Base-by-base conservation (phyloP, 345 rosid species). In the Hypericum androsaemum region DNA sequence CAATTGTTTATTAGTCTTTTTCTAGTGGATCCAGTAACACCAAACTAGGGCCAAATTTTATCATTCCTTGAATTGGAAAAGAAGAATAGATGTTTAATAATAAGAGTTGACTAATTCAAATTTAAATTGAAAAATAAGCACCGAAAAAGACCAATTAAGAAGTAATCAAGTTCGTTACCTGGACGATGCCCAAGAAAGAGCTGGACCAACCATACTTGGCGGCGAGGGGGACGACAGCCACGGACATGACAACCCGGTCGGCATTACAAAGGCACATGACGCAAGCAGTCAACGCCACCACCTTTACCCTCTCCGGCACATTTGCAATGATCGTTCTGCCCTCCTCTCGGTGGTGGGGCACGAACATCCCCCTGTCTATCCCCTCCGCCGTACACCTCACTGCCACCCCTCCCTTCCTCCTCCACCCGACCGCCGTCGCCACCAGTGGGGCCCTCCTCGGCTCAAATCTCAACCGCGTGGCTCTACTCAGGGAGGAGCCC, bases 181-280 rank as follows among this genome's bases (percentile, higher is more conserved):
- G 98, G 57, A 90, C 96, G 43, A 87, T 73, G 69, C 98, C 98
- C 46, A 87, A 47, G 66, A 90, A 90, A 41, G 89, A 71, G 60
- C 75, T 90, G 56, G 96, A 90, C 98, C 98, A 90, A 1, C 89
- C 94, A 55, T 60, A 64, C 58, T 79, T 78, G 7, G 84, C 79
- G 22, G 98, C 96, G 3, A 90, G 86, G 12, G 98, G 98, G 48
- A 90, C 98, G 42, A 87, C 64, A 32, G 98, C 83, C 0, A 90
- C 95, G 0, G 98, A 90, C 98, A 64, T 64, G 5, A 64, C 68
- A 12, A 64, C 58, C 7, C 68, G 53, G 14, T 64, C 68, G 15
- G 98, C 98, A 78, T 90, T 90, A 67, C 96, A 87, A 1, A 90
- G 73, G 67, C 96, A 81, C 96, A 90, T 75, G 13, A 77, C 89